phyloP scores from a whole-genome alignment of 805 yeast genomes.

The Starmerella sirachaensis region DNA sequence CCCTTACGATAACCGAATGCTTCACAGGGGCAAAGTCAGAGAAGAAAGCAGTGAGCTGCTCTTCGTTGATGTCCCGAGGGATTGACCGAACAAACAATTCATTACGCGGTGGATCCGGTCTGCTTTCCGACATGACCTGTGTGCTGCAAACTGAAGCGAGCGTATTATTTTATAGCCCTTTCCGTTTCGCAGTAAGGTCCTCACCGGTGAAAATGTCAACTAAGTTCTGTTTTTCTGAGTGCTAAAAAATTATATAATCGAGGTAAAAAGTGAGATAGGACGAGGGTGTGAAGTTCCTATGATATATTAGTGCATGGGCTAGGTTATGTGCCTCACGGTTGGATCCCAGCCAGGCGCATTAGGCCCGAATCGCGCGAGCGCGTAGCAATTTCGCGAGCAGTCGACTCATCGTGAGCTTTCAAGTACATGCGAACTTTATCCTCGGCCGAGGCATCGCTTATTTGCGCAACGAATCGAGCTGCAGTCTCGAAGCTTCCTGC shows the following conservation, averaged over 20 bases:
- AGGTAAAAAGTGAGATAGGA: no score
- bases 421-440: conserved; percentile 39
- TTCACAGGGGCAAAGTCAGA: conserved; percentile 89
- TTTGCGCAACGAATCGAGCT: conserved; percentile 44
- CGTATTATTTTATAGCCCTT: background rate
- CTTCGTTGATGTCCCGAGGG: conserved; percentile 70
- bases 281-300: no score
- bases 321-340: no score
- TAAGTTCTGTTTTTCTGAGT: no score
- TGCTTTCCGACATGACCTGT: no score
- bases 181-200: no score
- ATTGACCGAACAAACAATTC: conserved; percentile 71
- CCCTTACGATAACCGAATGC: conserved; percentile 86
- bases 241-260: no score
- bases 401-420: conserved; percentile 31
- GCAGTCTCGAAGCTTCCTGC: conserved; percentile 51
- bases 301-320: no score
- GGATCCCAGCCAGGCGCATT: no score
- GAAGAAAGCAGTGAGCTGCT: conserved; percentile 70
- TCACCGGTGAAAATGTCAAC: no score
- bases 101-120: conserved; percentile 16
- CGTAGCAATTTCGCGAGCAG: conserved; percentile 27
- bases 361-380: conserved; percentile 22
- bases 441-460: conserved; percentile 35
- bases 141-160: no score